phyloP scores from a whole-genome alignment of 345 rosid genomes.

The Ricinus communis region DNA sequence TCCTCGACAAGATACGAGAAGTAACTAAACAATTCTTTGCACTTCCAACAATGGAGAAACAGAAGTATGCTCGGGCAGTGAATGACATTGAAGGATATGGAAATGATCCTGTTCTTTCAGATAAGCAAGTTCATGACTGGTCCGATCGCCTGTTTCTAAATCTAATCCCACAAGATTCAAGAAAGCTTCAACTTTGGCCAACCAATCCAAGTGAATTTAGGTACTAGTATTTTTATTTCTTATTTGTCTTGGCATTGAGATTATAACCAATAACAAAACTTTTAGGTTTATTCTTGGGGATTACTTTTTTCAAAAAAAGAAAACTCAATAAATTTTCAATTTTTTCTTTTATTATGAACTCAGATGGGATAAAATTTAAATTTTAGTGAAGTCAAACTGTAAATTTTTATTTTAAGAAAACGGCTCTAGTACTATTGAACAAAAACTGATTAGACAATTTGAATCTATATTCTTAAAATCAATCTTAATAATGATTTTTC shows the following conservation, averaged over 20 bases:
- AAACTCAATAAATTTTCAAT: too few species aligned
- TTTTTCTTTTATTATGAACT: too few species aligned
- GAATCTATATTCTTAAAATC: too few species aligned
- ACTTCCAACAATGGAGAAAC: slow-evolving; percentile 55
- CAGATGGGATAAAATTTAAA: too few species aligned
- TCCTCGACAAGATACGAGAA: slow-evolving; percentile 49
- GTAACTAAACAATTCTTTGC: slow-evolving; percentile 53
- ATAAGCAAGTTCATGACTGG: slow-evolving; percentile 72
- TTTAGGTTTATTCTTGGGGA: too few species aligned
- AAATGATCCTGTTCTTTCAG: slow-evolving; percentile 56
- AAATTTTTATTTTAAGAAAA: too few species aligned
- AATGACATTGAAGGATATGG: slow-evolving; percentile 69
- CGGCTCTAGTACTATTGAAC: too few species aligned
- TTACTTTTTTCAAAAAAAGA: too few species aligned
- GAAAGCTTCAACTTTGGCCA: slow-evolving; percentile 11
- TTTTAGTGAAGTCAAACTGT: too few species aligned
- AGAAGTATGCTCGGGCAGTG: slow-evolving; percentile 46
- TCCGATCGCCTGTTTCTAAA: slow-evolving; percentile 56
- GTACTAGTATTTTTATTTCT: background rate
- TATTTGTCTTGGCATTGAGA: background rate
- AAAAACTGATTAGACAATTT: too few species aligned
- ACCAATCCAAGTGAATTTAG: slow-evolving; percentile 1
- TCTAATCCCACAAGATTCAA: slow-evolving; percentile 41
- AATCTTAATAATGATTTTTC: too few species aligned
- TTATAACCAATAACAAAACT: too few species aligned